Evolutionary conservation across 352 stramenopile genomes (phyloP), one percentile per base, ranked within the genome.

Genomic region (Phytophthora sp.): DNA sequence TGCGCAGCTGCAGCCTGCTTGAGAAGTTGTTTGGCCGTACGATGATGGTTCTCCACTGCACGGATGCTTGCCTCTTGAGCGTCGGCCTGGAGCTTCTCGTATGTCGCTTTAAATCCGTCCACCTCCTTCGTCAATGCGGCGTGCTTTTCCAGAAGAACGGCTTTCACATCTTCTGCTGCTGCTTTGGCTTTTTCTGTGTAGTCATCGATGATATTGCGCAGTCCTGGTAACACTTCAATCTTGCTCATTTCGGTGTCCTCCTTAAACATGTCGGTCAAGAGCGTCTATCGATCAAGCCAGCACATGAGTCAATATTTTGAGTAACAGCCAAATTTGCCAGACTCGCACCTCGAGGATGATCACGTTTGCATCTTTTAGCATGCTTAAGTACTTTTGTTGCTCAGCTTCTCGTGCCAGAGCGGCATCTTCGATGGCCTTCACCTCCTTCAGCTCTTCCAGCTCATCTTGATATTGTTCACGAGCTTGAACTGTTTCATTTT

Each of bases 171-270:
- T 45, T 97, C 90, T 0, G 90, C 85, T 5, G 88, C 81, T 1
- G 69, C 55, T 51, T 92, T 92, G 34, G 89, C 77, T 61, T 94
- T 90, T 54, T 95, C 87, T n/a, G 66, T 85, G 59, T 97, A 98
- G 48, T 94, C 78, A 38, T 98, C 91, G 26, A 97, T 91, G 38
- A 97, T 77, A 45, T 94, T 95, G 30, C 94, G 88, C 13, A 98
- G 64, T 0, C 86, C 89, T 24, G 93, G 93, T 1, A 98, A 69
- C 27, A 96, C 76, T 53, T 95, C 84, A 31, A 98, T 94, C 69
- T 97, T 97, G 66, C 66, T 83, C 66, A 97, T 95, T 49, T 98
- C 94, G 11, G 77, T 86, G 74, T 98, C 93, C 34, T 97, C 91
- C 34, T 86, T 87, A 59, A 98, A 98, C 87, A 98, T 97, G 58